These are phyloP conservation scores for Zygoascus meyerae DNA, from an alignment of 1,139 yeast species.

Conservation along the genomic window DNA sequence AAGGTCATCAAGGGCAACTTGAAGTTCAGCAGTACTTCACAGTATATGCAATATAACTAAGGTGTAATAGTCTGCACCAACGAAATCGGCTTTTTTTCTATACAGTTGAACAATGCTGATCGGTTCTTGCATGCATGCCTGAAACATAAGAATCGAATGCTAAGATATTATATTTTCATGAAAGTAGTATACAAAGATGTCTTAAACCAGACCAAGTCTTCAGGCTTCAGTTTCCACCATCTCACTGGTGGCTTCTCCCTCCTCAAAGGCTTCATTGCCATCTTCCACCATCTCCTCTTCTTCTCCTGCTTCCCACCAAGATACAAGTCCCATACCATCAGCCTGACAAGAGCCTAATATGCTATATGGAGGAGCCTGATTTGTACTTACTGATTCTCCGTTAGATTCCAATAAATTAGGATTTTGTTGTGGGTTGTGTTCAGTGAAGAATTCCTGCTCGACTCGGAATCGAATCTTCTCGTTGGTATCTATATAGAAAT, in stretches of 20 bases:
- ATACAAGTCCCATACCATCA: conserved; percentile 92
- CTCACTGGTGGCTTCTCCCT: neutral
- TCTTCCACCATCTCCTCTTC: conserved; percentile 5
- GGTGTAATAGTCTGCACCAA: neutral
- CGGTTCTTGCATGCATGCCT: neutral
- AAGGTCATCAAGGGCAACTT: conserved; percentile 97
- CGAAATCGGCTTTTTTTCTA: too few species aligned
- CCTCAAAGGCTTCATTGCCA: neutral
- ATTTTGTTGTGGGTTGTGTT: conserved; percentile 68
- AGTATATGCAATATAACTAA: conserved; percentile 94
- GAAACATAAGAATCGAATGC: neutral
- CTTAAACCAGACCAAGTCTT: neutral
- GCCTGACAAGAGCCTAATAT: conserved; percentile 87
- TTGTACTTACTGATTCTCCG: conserved; percentile 30
- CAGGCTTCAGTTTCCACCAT: neutral
- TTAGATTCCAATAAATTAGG: conserved; percentile 25
- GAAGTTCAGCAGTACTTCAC: conserved; percentile 94
- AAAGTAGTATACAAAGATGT: neutral
- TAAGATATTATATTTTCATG: neutral
- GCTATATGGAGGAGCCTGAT: conserved; percentile 62
- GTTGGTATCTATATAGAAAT: conserved; percentile 77
- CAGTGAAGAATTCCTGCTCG: conserved; percentile 80
- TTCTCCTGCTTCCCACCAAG: conserved; percentile 78
- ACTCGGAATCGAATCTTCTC: conserved; percentile 87
- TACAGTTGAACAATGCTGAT: neutral